phyloP scores from a whole-genome alignment of 2,329 filamentous ascomycete species.

The Cercospora sesami region DNA sequence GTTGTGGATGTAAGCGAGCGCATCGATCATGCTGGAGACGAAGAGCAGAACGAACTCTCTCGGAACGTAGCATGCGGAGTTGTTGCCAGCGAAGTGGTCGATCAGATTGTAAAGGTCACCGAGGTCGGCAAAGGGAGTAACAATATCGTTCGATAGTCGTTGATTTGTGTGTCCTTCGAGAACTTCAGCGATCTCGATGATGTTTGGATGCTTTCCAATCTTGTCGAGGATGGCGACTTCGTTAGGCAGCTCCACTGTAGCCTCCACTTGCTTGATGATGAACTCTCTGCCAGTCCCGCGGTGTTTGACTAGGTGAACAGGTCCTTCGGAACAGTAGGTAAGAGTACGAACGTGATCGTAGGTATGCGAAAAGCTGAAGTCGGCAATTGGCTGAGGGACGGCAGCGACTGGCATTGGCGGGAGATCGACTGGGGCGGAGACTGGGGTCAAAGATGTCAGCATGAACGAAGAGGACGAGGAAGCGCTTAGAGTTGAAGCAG shows the following conservation, averaged over 20 bases:
- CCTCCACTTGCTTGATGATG: conserved; percentile 20
- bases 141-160: conserved; percentile 16
- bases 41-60: conserved; percentile 30
- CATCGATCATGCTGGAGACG: conserved; percentile 31
- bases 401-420: background rate
- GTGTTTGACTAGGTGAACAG: conserved; percentile 17
- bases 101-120: conserved; percentile 29
- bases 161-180: conserved; percentile 1
- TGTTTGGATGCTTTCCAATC: conserved; percentile 16
- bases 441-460: background rate
- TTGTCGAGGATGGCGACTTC: background rate
- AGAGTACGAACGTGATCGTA: conserved; percentile 15
- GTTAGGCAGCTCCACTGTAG: background rate
- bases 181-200: conserved; percentile 13
- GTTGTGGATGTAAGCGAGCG: conserved; percentile 32
- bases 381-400: background rate
- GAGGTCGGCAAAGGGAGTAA: conserved; percentile 28
- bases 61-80: conserved; percentile 11
- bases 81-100: background rate
- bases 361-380: conserved; percentile 15
- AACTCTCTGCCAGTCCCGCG: conserved; percentile 11
- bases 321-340: conserved; percentile 12
- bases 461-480: background rate
- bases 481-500: background rate
- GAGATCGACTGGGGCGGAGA: background rate